A percentile compares a stretch with the other conserved stretches of the same genome.
Evolutionary conservation across 495 filamentous ascomycete species (phyloP).

Genomic region (Amorphotheca resinae): DNA sequence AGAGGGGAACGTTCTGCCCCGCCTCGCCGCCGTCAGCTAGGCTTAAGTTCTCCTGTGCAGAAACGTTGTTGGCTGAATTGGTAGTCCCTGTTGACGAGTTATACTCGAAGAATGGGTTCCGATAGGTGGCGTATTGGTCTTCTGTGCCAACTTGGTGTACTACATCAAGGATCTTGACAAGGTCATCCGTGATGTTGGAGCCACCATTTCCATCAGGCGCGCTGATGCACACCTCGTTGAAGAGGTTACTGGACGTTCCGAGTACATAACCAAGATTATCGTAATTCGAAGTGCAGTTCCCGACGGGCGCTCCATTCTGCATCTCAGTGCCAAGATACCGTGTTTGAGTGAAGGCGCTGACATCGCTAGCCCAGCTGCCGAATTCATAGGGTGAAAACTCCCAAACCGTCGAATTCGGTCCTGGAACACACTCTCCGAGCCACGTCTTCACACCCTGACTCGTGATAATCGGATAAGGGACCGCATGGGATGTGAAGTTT

Average conservation of each 20-base stretch:
- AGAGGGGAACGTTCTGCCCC: constrained; percentile 34
- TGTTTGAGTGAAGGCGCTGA: constrained; percentile 30
- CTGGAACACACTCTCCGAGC: constrained; percentile 24
- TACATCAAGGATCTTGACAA: constrained; percentile 16
- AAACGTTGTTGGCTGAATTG: constrained; percentile 19
- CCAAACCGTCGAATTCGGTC: constrained; percentile 27
- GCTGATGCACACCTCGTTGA: constrained; percentile 24
- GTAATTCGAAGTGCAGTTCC: constrained; percentile 30
- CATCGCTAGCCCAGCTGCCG: constrained; percentile 31
- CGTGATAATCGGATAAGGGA: constrained; percentile 36
- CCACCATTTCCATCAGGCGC: too few relatives aligned
- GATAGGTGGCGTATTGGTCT: constrained; percentile 27
- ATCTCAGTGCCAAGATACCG: constrained; percentile 33
- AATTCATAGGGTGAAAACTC: constrained; percentile 38
- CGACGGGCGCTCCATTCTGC: constrained; percentile 18
- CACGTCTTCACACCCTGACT: constrained; percentile 22
- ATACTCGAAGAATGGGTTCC: constrained; percentile 34
- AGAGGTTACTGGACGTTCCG: constrained; percentile 30
- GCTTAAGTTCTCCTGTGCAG: constrained; percentile 18
- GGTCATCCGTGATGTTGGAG: constrained; percentile 6
- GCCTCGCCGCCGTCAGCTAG: constrained; percentile 33
- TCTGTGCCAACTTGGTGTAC: constrained; percentile 13
- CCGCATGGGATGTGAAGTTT: constrained; percentile 26
- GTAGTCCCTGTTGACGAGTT: constrained; percentile 15
- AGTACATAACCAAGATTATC: constrained; percentile 40